Evolutionary conservation across 345 rosid genomes (phyloP).

Genomic region (Mallotus nudiflorus): DNA sequence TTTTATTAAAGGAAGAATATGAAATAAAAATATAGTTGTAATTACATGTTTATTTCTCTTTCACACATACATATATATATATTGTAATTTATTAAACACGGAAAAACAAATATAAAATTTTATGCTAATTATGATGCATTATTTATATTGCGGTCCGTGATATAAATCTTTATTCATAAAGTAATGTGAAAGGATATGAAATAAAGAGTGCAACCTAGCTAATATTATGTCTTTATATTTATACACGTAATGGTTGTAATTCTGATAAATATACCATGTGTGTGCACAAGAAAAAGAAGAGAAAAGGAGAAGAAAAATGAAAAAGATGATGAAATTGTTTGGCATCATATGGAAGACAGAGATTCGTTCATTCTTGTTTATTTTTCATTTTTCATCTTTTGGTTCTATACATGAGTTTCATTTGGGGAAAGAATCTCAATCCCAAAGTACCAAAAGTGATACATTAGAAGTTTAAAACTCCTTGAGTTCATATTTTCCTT

Average conservation of each 20-base stretch:
- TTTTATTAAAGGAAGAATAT: too few species aligned
- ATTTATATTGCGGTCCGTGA: too few species aligned
- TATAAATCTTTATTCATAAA: too few species aligned
- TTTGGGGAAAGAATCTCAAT: conserved; percentile 17
- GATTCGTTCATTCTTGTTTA: not conserved
- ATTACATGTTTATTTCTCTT: too few species aligned
- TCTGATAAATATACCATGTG: conserved; percentile 4
- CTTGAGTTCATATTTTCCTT: not conserved
- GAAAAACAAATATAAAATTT: too few species aligned
- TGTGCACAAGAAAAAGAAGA: not conserved
- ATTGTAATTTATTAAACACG: too few species aligned
- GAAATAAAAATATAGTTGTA: too few species aligned
- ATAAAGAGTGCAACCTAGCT: not conserved
- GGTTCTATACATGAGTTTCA: conserved; percentile 1
- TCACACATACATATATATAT: too few species aligned
- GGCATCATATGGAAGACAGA: conserved; percentile 15
- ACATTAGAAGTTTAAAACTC: conserved; percentile 11
- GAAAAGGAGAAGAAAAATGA: not conserved
- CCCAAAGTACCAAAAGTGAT: conserved; percentile 17
- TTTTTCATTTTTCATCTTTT: not conserved
- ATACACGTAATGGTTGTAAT: not conserved
- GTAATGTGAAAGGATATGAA: conserved; percentile 7
- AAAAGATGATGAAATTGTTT: not conserved
- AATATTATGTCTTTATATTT: too few species aligned
- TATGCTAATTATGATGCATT: too few species aligned